These are phyloP conservation scores for Colletotrichum sp. DNA, from an alignment of 2,329 filamentous ascomycete species.

Conservation along the genomic window DNA sequence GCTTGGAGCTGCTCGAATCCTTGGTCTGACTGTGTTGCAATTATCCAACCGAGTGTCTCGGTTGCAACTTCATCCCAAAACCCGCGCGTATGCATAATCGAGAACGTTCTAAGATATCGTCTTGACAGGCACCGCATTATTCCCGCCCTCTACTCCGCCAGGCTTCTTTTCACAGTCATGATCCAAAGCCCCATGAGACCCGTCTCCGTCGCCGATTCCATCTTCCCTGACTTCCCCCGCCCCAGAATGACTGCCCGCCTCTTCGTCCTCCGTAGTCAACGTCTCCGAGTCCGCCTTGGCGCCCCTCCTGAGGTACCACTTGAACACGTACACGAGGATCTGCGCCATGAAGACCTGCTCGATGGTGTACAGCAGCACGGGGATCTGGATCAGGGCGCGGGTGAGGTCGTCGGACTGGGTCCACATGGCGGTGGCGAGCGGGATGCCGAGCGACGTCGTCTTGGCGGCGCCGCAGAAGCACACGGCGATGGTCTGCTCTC, in stretches of 20 bases:
- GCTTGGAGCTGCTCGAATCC: not conserved
- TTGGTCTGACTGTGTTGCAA: not conserved
- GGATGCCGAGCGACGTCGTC: conserved; percentile 73
- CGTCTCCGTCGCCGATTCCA: not conserved
- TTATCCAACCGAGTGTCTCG: not conserved
- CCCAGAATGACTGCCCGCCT: not conserved
- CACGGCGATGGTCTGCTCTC: conserved; percentile 70
- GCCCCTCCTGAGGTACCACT: conserved; percentile 44
- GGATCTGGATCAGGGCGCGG: conserved; percentile 65
- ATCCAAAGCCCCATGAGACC: not conserved
- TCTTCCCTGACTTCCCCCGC: not conserved
- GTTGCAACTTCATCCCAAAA: not conserved
- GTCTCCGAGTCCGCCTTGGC: conserved; percentile 23
- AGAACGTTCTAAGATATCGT: not conserved
- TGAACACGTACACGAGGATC: conserved; percentile 50
- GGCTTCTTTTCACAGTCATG: not conserved
- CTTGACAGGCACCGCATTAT: not conserved
- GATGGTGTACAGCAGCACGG: conserved; percentile 66
- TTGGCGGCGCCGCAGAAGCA: conserved; percentile 79
- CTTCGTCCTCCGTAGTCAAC: conserved; percentile 22
- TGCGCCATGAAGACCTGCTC: conserved; percentile 59
- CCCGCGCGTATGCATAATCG: not conserved
- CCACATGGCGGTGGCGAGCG: conserved; percentile 73
- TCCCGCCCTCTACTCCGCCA: not conserved
- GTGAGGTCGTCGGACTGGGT: conserved; percentile 56